phyloP scores from a whole-genome alignment of 495 filamentous ascomycete genomes.

The Penicillium subrubescens region DNA sequence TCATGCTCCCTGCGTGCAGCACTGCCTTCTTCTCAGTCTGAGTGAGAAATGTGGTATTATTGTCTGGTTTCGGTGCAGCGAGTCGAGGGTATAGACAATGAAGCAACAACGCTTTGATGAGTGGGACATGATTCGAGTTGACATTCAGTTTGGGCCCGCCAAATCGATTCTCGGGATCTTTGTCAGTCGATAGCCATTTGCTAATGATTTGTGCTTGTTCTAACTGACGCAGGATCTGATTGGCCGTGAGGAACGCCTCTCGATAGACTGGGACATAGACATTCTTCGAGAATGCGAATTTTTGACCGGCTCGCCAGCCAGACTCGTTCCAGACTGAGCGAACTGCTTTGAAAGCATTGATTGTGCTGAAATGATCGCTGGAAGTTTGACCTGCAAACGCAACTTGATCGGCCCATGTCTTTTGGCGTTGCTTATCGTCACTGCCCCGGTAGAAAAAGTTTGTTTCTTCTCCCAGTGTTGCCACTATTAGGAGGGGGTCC shows the following conservation, averaged over 20 bases:
- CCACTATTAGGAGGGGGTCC: conserved; percentile 60
- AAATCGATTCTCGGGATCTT: conserved; percentile 35
- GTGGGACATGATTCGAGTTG: conserved; percentile 47
- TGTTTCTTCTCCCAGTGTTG: conserved; percentile 39
- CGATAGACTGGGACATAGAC: conserved; percentile 16
- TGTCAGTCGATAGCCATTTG: conserved; percentile 11
- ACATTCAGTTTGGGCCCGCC: conserved; percentile 50
- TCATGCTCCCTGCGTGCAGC: background rate
- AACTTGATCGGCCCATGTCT: conserved; percentile 32
- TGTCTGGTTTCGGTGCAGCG: conserved; percentile 33
- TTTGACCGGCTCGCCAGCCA: conserved; percentile 27
- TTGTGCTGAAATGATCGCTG: conserved; percentile 56
- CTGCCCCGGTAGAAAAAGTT: conserved; percentile 47
- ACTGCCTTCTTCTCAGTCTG: background rate
- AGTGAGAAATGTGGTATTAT: background rate
- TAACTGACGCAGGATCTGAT: conserved; percentile 1
- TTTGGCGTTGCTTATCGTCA: conserved; percentile 21
- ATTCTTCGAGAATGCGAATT: conserved; percentile 26
- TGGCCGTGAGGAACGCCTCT: background rate
- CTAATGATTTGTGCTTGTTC: conserved; percentile 5
- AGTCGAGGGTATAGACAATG: conserved; percentile 55
- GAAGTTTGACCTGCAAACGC: conserved; percentile 42
- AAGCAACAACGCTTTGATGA: conserved; percentile 53
- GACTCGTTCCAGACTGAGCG: conserved; percentile 33
- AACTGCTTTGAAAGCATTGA: conserved; percentile 54